Base-by-base conservation (phyloP, 331 rosid species). In the Quercus phellos region DNA sequence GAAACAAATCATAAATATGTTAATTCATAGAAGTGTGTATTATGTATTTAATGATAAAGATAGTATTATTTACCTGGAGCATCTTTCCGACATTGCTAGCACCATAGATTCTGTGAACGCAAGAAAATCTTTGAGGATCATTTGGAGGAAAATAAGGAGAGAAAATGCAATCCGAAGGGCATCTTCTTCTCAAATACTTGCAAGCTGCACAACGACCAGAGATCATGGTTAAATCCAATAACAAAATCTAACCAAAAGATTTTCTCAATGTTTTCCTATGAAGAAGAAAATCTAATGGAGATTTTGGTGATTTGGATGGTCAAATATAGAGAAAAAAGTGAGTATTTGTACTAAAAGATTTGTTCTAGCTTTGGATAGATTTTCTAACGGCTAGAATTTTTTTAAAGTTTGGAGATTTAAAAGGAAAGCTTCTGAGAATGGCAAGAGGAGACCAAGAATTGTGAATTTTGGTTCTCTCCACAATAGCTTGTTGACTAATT, bases 201-300 rank as follows among this genome's bases (percentile, higher is more conserved):
- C 98, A 92, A 81, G 94, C 96, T 42, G 96, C 97, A 84, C 94
- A 94, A 34, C 92, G 88, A 73, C 81, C 79, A 9, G 83, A 73
- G 63, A 74, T 86, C 91, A 94, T 89, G 72, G 17, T 80, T 75
- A 70, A 70, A 81, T 53, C 71, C 42, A 59, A 34, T 17, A 3
- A 22, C 46, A 54, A 66, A 80, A 90, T 84, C 87, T 17, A 74
- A 77, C 24, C 53, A 46, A 55, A 55, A 74, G 58, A 74, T 83
- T 75, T 70, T 59, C 54, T 68, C 79, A 70, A 81, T 66, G 17
- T 54, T 71, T 34, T 43, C 61, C 32, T 79, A 9, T 42, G 35
- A 46, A 26, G 75, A 34, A 75, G 81, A 67, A 73, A 76, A 76
- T 82, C 90, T 79, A 34, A 35, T 34, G 50, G 22, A 85, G 78